These are phyloP conservation scores for Syzygium syzygioides DNA, from an alignment of 441 rosid genomes.

Conservation along the genomic window DNA sequence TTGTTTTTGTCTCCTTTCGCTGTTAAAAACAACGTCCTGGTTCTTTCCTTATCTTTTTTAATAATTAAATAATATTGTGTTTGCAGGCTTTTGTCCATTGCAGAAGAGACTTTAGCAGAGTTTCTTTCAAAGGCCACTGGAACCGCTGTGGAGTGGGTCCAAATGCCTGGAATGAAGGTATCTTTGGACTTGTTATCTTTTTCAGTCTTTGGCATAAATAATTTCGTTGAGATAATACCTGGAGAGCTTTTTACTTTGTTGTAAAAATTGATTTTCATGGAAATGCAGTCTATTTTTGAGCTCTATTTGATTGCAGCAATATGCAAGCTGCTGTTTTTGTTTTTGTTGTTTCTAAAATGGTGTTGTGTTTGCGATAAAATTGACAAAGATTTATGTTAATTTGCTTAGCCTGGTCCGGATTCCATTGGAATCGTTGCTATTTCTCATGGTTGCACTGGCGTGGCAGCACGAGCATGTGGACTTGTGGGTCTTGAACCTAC, in stretches of 20 bases:
- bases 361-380: neutral
- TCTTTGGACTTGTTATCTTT: neutral
- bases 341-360: neutral
- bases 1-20: conserved; percentile 16
- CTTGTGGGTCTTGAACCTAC: conserved; percentile 99
- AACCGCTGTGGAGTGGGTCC: conserved; percentile 99
- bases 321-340: neutral
- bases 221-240: neutral
- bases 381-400: neutral
- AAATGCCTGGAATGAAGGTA: conserved; percentile 99
- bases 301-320: neutral
- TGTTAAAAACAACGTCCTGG: conserved; percentile 8
- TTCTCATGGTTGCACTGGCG: conserved; percentile 99
- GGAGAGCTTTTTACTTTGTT: neutral
- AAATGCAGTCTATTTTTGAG: neutral
- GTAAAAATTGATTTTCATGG: neutral
- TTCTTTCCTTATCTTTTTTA: conserved; percentile 16
- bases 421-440: conserved; percentile 99
- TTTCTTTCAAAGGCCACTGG: conserved; percentile 99
- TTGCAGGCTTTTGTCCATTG: conserved; percentile 98
- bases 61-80: neutral
- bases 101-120: conserved; percentile 99
- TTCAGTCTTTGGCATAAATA: neutral
- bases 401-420: conserved; percentile 99
- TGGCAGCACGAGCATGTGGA: conserved; percentile 99